A percentile compares a stretch with the other conserved stretches of the same genome.
phyloP scores from a whole-genome alignment of 2,329 filamentous ascomycete genomes.

The Diaporthe humulicola region DNA sequence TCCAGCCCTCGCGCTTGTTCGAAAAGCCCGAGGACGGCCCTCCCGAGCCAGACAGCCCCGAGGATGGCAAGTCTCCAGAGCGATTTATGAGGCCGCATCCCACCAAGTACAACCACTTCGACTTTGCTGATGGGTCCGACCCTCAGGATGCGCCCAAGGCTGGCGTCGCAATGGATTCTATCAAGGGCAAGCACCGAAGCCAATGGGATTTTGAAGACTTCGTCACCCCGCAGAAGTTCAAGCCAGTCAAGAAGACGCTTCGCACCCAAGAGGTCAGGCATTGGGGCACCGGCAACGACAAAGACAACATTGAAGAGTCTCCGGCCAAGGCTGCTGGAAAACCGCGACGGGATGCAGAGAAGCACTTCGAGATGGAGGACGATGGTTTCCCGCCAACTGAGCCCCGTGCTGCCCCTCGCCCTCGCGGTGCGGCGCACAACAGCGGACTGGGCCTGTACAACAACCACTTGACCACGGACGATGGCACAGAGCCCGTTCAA shows the following conservation, averaged over 20 bases:
- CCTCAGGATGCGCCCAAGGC: constrained; percentile 60
- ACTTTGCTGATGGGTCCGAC: constrained; percentile 78
- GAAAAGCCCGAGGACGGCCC: constrained; percentile 62
- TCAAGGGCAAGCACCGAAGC: constrained; percentile 74
- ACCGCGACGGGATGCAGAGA: constrained; percentile 82
- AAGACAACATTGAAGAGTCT: constrained; percentile 69
- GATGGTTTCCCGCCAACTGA: constrained; percentile 72
- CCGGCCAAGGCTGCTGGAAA: constrained; percentile 72
- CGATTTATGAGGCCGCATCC: constrained; percentile 75
- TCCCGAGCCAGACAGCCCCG: constrained; percentile 56
- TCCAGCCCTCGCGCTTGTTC: constrained; percentile 74
- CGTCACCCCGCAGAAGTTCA: constrained; percentile 80
- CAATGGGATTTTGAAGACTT: constrained; percentile 95
- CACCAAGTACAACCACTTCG: constrained; percentile 88
- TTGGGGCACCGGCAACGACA: constrained; percentile 76
- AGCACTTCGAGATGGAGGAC: constrained; percentile 88
- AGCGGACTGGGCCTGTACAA: constrained; percentile 81
- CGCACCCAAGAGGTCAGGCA: constrained; percentile 80
- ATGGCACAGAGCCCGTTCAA: constrained; percentile 56
- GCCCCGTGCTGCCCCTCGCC: constrained; percentile 59
- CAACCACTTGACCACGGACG: constrained; percentile 78
- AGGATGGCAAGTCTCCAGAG: constrained; percentile 55
- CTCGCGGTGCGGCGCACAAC: constrained; percentile 72
- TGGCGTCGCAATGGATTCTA: constrained; percentile 55
- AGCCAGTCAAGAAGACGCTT: constrained; percentile 70